A percentile compares a stretch with the other conserved stretches of the same genome.
These are phyloP conservation scores for Phytophthora crassamura DNA, from an alignment of 352 stramenopile species.

Conservation along the genomic window DNA sequence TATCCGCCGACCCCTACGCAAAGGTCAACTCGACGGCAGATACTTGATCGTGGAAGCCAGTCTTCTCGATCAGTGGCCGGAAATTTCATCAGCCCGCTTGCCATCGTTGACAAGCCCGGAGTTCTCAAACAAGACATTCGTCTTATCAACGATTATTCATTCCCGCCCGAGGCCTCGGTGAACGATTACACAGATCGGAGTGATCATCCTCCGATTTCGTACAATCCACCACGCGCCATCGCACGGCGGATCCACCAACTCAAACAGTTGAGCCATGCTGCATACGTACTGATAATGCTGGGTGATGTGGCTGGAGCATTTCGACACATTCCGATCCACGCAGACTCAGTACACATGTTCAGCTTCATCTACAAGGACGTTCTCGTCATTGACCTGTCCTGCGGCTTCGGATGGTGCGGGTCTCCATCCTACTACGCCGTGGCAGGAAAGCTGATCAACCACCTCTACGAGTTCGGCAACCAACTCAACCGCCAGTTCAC, in stretches of 20 bases:
- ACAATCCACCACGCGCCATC: conserved; percentile 25
- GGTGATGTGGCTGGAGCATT: conserved; percentile 40
- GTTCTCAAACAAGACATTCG: conserved; percentile 1
- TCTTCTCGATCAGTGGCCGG: conserved; percentile 5
- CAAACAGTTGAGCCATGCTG: background rate
- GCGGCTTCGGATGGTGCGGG: conserved; percentile 25
- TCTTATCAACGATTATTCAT: conserved; percentile 30
- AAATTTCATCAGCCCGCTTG: conserved; percentile 21
- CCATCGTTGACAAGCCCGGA: conserved; percentile 8
- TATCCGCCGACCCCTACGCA: conserved; percentile 6
- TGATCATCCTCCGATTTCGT: conserved; percentile 19
- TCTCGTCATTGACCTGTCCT: conserved; percentile 31
- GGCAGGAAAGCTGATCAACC: conserved; percentile 23
- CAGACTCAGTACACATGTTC: conserved; percentile 19
- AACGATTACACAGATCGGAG: conserved; percentile 33
- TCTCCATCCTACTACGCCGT: conserved; percentile 35
- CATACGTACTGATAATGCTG: conserved; percentile 23
- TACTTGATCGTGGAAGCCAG: conserved; percentile 12
- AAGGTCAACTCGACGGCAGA: conserved; percentile 13
- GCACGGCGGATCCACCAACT: conserved; percentile 21
- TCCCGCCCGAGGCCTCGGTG: conserved; percentile 12
- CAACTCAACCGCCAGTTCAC: background rate
- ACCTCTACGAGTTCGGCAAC: conserved; percentile 11
- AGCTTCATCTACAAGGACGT: conserved; percentile 12
- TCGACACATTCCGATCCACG: conserved; percentile 31